A percentile compares a stretch with the other conserved stretches of the same genome.
These are phyloP conservation scores for Trichopus zeylanicus DNA, from an alignment of 116 monocot genomes.

Conservation along the genomic window DNA sequence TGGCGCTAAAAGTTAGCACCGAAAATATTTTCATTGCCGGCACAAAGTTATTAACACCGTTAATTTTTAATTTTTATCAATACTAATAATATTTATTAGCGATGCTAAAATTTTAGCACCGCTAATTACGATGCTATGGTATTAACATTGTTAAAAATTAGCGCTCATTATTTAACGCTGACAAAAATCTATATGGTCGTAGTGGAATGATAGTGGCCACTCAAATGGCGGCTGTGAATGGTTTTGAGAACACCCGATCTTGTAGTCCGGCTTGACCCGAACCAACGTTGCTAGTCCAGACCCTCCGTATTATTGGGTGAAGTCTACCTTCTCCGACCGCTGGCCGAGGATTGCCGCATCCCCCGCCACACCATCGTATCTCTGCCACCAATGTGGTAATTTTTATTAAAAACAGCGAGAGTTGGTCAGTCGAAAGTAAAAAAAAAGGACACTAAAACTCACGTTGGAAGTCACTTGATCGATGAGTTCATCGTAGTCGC, in stretches of 20 bases:
- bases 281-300: conserved; percentile 17
- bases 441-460: not conserved
- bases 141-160: too few species aligned
- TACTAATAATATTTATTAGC: too few species aligned
- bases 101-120: too few species aligned
- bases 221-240: conserved; percentile 24
- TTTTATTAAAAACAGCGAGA: too few species aligned
- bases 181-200: too few species aligned
- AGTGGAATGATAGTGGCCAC: not conserved
- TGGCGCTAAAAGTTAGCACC: too few species aligned
- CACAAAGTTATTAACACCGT: too few species aligned
- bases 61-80: too few species aligned
- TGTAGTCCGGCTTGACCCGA: not conserved
- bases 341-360: conserved; percentile 7
- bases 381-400: conserved; percentile 3
- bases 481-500: not conserved
- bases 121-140: too few species aligned
- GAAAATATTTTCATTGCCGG: too few species aligned
- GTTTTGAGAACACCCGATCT: conserved; percentile 11
- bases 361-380: conserved; percentile 7
- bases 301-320: conserved; percentile 18
- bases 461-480: not conserved
- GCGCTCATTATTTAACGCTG: too few species aligned
- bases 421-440: too few species aligned
- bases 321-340: conserved; percentile 20